Conservation (phyloP, 78 protist genomes). For the Anaeramoeba ignava region DNA sequence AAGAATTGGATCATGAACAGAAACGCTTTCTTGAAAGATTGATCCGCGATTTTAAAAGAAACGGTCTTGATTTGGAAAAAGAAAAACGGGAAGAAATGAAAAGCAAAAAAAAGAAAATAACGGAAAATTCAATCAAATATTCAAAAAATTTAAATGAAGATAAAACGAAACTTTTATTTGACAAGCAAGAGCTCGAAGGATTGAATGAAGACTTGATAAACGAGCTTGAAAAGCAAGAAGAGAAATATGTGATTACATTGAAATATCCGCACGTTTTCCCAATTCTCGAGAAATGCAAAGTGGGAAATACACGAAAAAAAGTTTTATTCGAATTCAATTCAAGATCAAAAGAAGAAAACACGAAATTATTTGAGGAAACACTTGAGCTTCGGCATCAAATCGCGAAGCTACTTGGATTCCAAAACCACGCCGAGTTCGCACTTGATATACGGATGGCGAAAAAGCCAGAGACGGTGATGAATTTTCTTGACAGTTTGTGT, state of each 20-base stretch:
- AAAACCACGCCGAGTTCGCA: slow-evolving; percentile 17
- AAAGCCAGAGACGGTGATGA: background rate
- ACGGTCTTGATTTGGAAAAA: slow-evolving; percentile 39
- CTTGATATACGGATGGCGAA: background rate
- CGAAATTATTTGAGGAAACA: slow-evolving; percentile 6
- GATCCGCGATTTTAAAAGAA: slow-evolving; percentile 35
- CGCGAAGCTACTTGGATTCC: slow-evolving; percentile 36
- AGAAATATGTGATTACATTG: slow-evolving; percentile 4
- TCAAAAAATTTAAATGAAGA: slow-evolving; percentile 47
- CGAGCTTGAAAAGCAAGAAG: slow-evolving; percentile 13
- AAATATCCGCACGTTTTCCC: slow-evolving; percentile 50
- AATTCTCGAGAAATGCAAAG: slow-evolving; percentile 17
- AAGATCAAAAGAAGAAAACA: background rate
- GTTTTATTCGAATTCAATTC: slow-evolving; percentile 9
- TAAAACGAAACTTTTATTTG: slow-evolving; percentile 23
- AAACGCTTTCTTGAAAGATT: slow-evolving; percentile 21
- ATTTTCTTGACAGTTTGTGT: background rate
- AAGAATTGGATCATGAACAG: background rate
- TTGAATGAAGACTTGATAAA: slow-evolving; percentile 35
- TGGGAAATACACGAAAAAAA: slow-evolving; percentile 3
- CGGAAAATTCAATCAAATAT: slow-evolving; percentile 26
- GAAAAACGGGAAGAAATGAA: slow-evolving; percentile 28
- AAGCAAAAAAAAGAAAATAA: slow-evolving; percentile 28
- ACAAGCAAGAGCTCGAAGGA: slow-evolving; percentile 37
- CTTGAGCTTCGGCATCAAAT: slow-evolving; percentile 15